A percentile compares a stretch with the other conserved stretches of the same genome.
Conservation (phyloP, 768 basidiomycete species). For the Rhizopogon vulgaris region DNA sequence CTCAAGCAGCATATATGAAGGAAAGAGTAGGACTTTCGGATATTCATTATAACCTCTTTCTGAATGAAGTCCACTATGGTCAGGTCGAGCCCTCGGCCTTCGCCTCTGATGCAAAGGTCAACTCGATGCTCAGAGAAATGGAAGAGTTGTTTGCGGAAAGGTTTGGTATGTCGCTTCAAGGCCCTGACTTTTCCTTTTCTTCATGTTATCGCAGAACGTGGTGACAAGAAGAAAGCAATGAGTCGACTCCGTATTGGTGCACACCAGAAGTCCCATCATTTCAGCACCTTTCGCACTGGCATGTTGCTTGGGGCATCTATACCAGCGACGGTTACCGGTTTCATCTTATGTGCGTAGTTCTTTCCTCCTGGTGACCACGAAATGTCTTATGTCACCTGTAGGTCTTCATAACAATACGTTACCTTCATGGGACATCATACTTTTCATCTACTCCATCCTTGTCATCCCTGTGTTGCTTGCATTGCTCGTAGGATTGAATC, state of each 20-base stretch:
- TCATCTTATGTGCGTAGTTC: constrained; percentile 50
- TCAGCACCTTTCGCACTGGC: constrained; percentile 71
- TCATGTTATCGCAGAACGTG: constrained; percentile 36
- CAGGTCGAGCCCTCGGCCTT: constrained; percentile 69
- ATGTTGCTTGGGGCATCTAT: constrained; percentile 64
- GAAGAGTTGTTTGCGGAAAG: constrained; percentile 70
- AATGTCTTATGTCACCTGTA: constrained; percentile 17
- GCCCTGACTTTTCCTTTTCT: neutral
- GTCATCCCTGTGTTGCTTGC: constrained; percentile 71
- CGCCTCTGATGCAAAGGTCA: constrained; percentile 53
- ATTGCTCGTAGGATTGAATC: constrained; percentile 75
- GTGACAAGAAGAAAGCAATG: constrained; percentile 75
- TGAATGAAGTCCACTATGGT: neutral
- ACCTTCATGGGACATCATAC: constrained; percentile 64
- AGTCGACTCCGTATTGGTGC: constrained; percentile 53
- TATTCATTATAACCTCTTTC: neutral
- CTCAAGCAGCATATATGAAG: constrained; percentile 71
- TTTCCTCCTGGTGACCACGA: neutral
- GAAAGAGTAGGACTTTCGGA: constrained; percentile 49
- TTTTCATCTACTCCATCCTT: constrained; percentile 75
- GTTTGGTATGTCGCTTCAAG: constrained; percentile 56
- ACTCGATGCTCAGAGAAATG: constrained; percentile 64
- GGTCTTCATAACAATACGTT: constrained; percentile 56
- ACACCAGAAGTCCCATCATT: constrained; percentile 54
- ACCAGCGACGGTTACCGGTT: constrained; percentile 59